Percentiles rank a stretch among this genome's conserved stretches.
Evolutionary conservation across 352 stramenopile genomes (phyloP).

Genomic region (Plasmopara viticola): DNA sequence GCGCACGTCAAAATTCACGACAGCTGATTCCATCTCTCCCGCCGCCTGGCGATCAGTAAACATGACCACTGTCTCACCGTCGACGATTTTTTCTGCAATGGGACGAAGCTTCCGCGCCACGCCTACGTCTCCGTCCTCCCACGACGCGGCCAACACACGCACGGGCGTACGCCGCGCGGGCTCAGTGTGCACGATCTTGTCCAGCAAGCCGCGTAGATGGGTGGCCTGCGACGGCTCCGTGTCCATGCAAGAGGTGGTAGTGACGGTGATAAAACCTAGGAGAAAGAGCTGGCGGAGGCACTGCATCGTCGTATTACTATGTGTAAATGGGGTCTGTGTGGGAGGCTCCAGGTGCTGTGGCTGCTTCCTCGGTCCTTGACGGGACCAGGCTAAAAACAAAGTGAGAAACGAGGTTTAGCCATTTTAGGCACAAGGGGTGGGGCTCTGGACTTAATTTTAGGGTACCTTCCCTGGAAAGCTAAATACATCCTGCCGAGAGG

Average conservation of each 20-base stretch:
- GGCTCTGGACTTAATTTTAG: neutral
- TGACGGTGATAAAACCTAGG: conserved; percentile 14
- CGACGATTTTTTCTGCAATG: conserved; percentile 45
- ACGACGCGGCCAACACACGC: conserved; percentile 31
- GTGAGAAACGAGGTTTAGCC: conserved; percentile 14
- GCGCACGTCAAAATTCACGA: conserved; percentile 66
- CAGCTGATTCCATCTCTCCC: conserved; percentile 43
- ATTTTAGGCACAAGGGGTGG: conserved; percentile 1
- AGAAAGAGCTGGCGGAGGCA: conserved; percentile 21
- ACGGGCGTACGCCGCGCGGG: conserved; percentile 18
- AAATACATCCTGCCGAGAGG: too few relatives aligned
- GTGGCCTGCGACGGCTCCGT: conserved; percentile 21
- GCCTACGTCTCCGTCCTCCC: conserved; percentile 23
- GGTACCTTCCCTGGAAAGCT: too few relatives aligned
- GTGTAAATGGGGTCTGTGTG: conserved; percentile 3
- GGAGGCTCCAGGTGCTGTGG: conserved; percentile 1
- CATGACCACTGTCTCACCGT: conserved; percentile 61
- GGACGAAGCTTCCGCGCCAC: conserved; percentile 25
- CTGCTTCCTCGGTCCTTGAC: conserved; percentile 10
- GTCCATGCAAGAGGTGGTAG: conserved; percentile 1
- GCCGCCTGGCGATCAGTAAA: conserved; percentile 48
- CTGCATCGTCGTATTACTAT: conserved; percentile 12
- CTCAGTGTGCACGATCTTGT: conserved; percentile 24
- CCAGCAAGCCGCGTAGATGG: conserved; percentile 35
- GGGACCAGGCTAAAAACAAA: conserved; percentile 24